phyloP scores from a whole-genome alignment of 225 moss, liverwort and hornwort genomes.

The Takakia lepidozioides region DNA sequence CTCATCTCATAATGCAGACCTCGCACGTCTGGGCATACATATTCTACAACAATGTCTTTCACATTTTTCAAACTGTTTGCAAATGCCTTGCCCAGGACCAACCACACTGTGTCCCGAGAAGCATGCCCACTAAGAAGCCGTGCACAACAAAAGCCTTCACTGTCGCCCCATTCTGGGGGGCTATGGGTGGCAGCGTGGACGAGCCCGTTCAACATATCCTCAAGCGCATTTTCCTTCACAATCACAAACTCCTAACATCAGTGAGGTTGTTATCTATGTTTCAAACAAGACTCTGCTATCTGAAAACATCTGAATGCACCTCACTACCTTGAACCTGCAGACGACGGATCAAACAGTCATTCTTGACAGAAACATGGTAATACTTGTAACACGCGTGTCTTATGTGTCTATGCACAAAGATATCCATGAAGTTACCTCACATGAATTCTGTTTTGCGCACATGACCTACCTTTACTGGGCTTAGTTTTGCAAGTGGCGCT shows the following conservation, averaged over 20 bases:
- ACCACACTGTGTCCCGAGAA: constrained; percentile 65
- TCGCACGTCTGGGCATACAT: constrained; percentile 86
- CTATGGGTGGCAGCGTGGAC: constrained; percentile 83
- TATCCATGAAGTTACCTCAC: neutral
- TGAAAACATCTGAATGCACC: too few species aligned
- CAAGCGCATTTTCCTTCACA: constrained; percentile 50
- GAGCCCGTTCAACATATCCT: constrained; percentile 53
- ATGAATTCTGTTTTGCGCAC: neutral
- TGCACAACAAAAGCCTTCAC: constrained; percentile 85
- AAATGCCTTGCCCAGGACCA: constrained; percentile 72
- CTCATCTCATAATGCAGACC: constrained; percentile 85
- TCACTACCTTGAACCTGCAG: neutral
- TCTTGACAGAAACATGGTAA: too few species aligned
- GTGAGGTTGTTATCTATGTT: too few species aligned
- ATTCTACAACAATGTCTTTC: constrained; percentile 85
- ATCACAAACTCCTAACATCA: too few species aligned
- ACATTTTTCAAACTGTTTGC: constrained; percentile 62
- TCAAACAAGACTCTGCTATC: too few species aligned
- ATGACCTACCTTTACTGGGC: constrained; percentile 62
- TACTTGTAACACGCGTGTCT: too few species aligned
- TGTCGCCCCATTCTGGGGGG: constrained; percentile 67
- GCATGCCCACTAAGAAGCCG: constrained; percentile 68
- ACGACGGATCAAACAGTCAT: too few species aligned
- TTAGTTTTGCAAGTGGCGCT: constrained; percentile 71
- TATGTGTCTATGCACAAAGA: too few species aligned